These are phyloP conservation scores for Mucor lusitanicus DNA, from an alignment of 371 early-diverging fungal genomes.

Conservation along the genomic window DNA sequence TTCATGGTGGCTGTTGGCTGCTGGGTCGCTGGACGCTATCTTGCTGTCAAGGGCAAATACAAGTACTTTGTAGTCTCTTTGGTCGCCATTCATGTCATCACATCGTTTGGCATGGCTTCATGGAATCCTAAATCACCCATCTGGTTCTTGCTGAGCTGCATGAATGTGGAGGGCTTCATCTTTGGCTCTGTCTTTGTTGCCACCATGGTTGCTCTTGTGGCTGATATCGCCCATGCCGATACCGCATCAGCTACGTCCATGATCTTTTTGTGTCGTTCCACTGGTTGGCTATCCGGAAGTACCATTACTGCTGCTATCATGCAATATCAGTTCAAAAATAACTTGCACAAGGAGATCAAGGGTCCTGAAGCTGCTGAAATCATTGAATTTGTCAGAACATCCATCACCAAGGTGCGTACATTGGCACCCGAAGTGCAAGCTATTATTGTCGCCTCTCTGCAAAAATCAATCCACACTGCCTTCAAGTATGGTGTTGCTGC, in stretches of 20 bases:
- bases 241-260: constrained; percentile 50
- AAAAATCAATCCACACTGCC: constrained; percentile 19
- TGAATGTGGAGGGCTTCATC: constrained; percentile 45
- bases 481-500: constrained; percentile 25
- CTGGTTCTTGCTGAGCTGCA: constrained; percentile 19
- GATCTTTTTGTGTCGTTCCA: constrained; percentile 51
- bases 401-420: constrained; percentile 33
- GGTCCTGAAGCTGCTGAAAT: constrained; percentile 41
- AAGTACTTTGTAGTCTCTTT: constrained; percentile 22
- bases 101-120: background rate
- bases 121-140: constrained; percentile 16
- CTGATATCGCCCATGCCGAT: constrained; percentile 38
- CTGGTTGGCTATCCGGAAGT: constrained; percentile 46
- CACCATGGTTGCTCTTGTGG: constrained; percentile 52
- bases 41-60: constrained; percentile 30
- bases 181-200: constrained; percentile 46
- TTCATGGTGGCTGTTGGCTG: constrained; percentile 38
- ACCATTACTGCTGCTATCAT: constrained; percentile 43
- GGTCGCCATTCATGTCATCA: constrained; percentile 16
- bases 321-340: constrained; percentile 38
- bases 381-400: constrained; percentile 41
- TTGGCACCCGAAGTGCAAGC: constrained; percentile 29
- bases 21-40: constrained; percentile 33
- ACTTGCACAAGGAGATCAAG: constrained; percentile 23
- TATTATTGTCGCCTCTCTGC: constrained; percentile 23